phyloP scores from a whole-genome alignment of 306 rosid genomes.

The Fragaria vesca region DNA sequence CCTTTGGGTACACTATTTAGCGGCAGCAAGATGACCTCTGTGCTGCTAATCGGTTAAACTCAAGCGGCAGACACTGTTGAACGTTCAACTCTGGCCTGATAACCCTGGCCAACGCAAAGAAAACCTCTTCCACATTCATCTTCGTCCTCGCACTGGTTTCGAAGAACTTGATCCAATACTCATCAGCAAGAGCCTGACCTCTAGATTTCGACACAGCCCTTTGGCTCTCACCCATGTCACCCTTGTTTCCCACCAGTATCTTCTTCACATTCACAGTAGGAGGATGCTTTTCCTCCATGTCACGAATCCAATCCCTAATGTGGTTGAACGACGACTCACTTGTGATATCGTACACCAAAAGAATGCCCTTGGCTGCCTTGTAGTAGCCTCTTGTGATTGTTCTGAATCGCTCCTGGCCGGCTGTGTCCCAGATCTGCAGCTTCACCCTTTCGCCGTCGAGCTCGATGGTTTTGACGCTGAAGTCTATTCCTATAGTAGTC shows the following conservation, averaged over 20 bases:
- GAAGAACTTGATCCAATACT: constrained; percentile 76
- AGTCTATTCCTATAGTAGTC: background rate
- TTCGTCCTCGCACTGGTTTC: constrained; percentile 85
- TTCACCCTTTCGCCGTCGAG: background rate
- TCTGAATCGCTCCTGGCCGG: background rate
- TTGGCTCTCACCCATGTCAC: constrained; percentile 78
- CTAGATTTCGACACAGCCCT: constrained; percentile 76
- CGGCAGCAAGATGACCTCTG: constrained; percentile 74
- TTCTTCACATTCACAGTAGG: constrained; percentile 74
- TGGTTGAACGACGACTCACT: background rate
- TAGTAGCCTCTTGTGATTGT: background rate
- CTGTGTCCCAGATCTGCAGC: background rate
- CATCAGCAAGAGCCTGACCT: constrained; percentile 91
- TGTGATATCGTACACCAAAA: background rate
- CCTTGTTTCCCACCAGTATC: constrained; percentile 81
- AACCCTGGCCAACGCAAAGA: constrained; percentile 72
- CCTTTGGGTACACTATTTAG: background rate
- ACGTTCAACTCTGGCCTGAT: constrained; percentile 59
- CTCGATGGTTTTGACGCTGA: background rate
- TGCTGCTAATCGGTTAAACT: constrained; percentile 55
- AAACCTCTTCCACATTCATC: constrained; percentile 79
- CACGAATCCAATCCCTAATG: background rate
- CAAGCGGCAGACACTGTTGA: constrained; percentile 63
- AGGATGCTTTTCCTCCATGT: constrained; percentile 10
- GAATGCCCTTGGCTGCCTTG: background rate